Percentiles rank a stretch among this genome's conserved stretches.
These are phyloP conservation scores for Tardiomyces blankii DNA, from an alignment of 1,139 yeast genomes.

Conservation along the genomic window DNA sequence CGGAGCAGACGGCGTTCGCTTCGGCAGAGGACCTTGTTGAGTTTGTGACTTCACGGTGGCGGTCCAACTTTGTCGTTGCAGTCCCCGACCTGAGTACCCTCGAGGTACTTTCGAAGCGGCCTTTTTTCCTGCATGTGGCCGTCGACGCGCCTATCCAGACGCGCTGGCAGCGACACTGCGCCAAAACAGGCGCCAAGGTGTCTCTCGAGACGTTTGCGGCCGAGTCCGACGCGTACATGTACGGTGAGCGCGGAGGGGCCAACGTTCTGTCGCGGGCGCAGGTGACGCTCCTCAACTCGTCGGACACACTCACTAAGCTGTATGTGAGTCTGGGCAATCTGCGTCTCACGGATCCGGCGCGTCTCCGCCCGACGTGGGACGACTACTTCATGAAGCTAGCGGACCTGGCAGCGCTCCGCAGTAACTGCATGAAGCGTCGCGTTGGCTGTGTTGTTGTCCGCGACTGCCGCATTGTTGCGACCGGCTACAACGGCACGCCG, in stretches of 20 bases:
- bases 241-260: slow-evolving; percentile 31
- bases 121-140: slow-evolving; percentile 74
- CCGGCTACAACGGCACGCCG: slow-evolving; percentile 98
- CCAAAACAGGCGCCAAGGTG: slow-evolving; percentile 7
- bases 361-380: slow-evolving; percentile 93
- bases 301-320: slow-evolving; percentile 37
- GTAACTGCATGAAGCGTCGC: slow-evolving; percentile 93
- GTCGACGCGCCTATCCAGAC: slow-evolving; percentile 62
- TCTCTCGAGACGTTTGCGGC: slow-evolving; percentile 32
- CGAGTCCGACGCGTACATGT: slow-evolving; percentile 36
- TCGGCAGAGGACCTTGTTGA: slow-evolving; percentile 40
- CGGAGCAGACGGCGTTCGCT: slow-evolving; percentile 18
- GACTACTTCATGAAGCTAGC: slow-evolving; percentile 90
- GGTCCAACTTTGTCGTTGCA: slow-evolving; percentile 46
- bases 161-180: slow-evolving; percentile 37
- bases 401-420: slow-evolving; percentile 80
- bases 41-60: slow-evolving; percentile 64
- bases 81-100: slow-evolving; percentile 36
- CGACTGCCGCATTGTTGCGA: slow-evolving; percentile 78
- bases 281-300: slow-evolving; percentile 51
- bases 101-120: slow-evolving; percentile 51
- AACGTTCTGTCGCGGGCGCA: slow-evolving; percentile 47
- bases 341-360: slow-evolving; percentile 42
- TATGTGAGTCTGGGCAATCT: slow-evolving; percentile 42
- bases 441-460: slow-evolving; percentile 94